Evolutionary conservation across 2,329 filamentous ascomycete genomes (phyloP).

Genomic region (Colletotrichum chlorophyti): DNA sequence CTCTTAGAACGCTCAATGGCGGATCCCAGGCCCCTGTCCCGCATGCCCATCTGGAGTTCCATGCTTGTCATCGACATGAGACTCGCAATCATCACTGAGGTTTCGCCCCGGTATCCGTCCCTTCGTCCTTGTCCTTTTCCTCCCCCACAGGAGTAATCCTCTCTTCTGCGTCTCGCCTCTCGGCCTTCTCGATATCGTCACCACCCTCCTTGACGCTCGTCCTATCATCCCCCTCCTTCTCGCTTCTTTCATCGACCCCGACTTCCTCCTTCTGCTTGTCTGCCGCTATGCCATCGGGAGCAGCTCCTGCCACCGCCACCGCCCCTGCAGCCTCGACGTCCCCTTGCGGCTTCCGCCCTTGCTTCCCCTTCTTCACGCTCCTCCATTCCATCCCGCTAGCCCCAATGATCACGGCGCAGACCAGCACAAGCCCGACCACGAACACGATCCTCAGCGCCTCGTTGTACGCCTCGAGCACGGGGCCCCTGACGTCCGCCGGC

Average conservation of each 20-base stretch:
- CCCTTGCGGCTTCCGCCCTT: conserved; percentile 6
- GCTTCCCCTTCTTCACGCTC: conserved; percentile 44
- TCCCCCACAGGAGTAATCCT: not conserved
- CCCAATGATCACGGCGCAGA: conserved; percentile 60
- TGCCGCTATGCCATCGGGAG: not conserved
- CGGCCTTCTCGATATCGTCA: not conserved
- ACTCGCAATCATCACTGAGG: too few relatives aligned
- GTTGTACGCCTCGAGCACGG: conserved; percentile 62
- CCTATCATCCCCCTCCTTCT: not conserved
- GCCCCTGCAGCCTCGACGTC: conserved; percentile 6
- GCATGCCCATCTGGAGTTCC: too few relatives aligned
- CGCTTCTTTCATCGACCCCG: not conserved
- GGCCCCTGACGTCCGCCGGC: conserved; percentile 28
- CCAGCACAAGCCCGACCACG: conserved; percentile 63
- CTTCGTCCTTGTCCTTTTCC: not conserved
- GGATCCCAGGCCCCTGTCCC: too few relatives aligned
- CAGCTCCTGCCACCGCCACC: not conserved
- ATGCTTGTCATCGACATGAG: too few relatives aligned
- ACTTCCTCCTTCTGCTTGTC: not conserved
- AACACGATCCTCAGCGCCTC: conserved; percentile 64
- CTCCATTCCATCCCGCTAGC: conserved; percentile 66
- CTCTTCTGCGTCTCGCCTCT: not conserved
- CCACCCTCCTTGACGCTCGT: too few relatives aligned
- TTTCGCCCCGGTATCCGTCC: not conserved
- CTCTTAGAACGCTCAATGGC: too few relatives aligned